These are phyloP conservation scores for Canavalia ensiformis DNA, from an alignment of 306 rosid genomes.

Conservation along the genomic window DNA sequence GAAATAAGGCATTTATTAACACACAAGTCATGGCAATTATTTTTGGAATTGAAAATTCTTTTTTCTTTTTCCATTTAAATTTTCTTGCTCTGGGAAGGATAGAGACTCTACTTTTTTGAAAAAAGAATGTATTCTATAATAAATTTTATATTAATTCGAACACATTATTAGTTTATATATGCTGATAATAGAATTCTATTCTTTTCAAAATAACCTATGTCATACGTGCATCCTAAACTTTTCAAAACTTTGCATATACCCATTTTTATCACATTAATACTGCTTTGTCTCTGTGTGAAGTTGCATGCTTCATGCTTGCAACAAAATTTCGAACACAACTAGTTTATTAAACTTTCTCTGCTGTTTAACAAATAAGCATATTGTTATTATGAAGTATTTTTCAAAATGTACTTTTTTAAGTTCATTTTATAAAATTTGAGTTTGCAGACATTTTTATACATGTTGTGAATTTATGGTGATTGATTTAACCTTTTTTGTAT, in stretches of 20 bases:
- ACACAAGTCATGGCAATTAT: neutral
- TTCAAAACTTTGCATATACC: neutral
- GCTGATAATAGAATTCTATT: slow-evolving; percentile 7
- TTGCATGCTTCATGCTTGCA: slow-evolving; percentile 19
- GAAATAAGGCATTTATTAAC: neutral
- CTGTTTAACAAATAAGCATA: slow-evolving; percentile 1
- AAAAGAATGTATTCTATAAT: neutral
- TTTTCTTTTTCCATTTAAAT: neutral
- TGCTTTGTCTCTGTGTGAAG: neutral
- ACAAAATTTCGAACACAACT: slow-evolving; percentile 13
- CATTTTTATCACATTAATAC: slow-evolving; percentile 11
- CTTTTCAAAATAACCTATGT: slow-evolving; percentile 6
- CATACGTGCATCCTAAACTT: neutral
- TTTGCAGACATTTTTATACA: slow-evolving; percentile 28
- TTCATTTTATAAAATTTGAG: slow-evolving; percentile 11
- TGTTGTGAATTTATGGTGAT: slow-evolving; percentile 22
- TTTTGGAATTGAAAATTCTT: neutral
- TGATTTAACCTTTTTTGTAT: slow-evolving; percentile 30
- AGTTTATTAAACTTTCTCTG: neutral
- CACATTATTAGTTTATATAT: slow-evolving; percentile 31
- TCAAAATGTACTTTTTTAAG: slow-evolving; percentile 1
- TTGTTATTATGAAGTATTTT: slow-evolving; percentile 2
- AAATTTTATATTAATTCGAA: neutral
- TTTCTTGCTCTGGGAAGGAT: slow-evolving; percentile 13
- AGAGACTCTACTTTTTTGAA: neutral